These are phyloP conservation scores for Suillus variegatus DNA, from an alignment of 768 basidiomycete genomes.

Conservation along the genomic window DNA sequence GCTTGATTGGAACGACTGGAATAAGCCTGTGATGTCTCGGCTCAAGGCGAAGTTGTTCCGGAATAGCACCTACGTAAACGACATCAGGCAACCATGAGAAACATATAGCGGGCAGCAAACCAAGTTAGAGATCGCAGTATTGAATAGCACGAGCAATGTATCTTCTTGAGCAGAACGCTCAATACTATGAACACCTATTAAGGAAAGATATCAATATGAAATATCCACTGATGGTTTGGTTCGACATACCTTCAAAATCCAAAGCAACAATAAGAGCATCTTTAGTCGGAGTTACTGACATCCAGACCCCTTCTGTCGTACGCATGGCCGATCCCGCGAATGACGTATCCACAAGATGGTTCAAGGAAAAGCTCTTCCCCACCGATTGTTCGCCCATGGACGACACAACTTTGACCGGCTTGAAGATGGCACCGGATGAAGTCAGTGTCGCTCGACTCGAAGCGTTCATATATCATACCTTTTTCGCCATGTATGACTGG, in stretches of 20 bases:
- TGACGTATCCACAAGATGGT: slow-evolving; percentile 63
- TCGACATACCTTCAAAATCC: slow-evolving; percentile 57
- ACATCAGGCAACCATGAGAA: not conserved
- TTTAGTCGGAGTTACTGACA: slow-evolving; percentile 63
- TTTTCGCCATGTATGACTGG: slow-evolving; percentile 60
- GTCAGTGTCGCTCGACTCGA: not conserved
- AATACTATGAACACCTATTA: slow-evolving; percentile 57
- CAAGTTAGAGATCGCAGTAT: slow-evolving; percentile 64
- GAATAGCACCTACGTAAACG: slow-evolving; percentile 50
- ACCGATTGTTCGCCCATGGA: slow-evolving; percentile 74
- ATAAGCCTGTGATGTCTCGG: slow-evolving; percentile 61
- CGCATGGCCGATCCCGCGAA: slow-evolving; percentile 68
- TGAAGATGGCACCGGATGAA: not conserved
- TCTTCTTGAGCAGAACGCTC: slow-evolving; percentile 67
- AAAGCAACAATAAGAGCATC: slow-evolving; percentile 56
- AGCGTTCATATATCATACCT: slow-evolving; percentile 32
- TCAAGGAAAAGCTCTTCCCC: slow-evolving; percentile 59
- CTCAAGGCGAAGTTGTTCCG: slow-evolving; percentile 67
- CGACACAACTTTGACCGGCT: slow-evolving; percentile 66
- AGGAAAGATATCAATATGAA: not conserved
- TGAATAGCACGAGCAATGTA: slow-evolving; percentile 62
- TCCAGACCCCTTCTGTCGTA: slow-evolving; percentile 70
- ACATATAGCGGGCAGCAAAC: slow-evolving; percentile 30
- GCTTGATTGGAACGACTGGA: slow-evolving; percentile 62
- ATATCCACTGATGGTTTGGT: slow-evolving; percentile 7